Base-by-base conservation (phyloP, 306 rosid species). In the Datisca glomerata region DNA sequence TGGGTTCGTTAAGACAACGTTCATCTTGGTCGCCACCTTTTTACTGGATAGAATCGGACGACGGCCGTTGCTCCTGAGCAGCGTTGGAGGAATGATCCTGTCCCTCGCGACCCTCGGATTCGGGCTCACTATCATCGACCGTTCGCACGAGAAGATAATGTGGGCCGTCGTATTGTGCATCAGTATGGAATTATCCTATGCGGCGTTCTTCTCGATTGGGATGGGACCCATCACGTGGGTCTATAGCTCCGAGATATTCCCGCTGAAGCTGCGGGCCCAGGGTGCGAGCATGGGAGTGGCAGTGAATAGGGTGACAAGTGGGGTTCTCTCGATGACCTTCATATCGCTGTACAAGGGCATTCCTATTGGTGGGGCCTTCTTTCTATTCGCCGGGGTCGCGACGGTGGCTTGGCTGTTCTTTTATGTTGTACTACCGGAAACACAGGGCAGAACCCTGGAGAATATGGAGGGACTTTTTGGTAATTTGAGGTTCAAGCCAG, bases 211-310 rank as follows among this genome's bases (percentile, higher is more conserved):
- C 35, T 82, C 89, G 0, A 74, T 82, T 1, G 94, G 85, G 13
- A 51, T 72, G 22, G 89, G 89, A 0, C 94, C 94, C 27, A 61
- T 78, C 29, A 47, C 94, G 7, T 64, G 81, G 81, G 85, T 78
- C 2, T 82, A 82, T 31, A 66, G 70, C 13, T 60, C 87, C 0
- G 94, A 78, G 66, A 71, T 82, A 0, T 75, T 72, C 12, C 89
- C 89, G 6, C 31, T 82, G 62, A 52, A 41, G 70, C 41, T 82
- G 5, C 56, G 94, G 1, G 87, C 84, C 0, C 81, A 71, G 3
- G 89, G 94, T 2, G 33, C 54, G 3, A 67, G 81, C 7, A 41
- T 73, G 39, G 81, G 76, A 0, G 79, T 75, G 7, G 69, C 64
- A 6, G 59, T 69, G 21, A 78, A 78, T 34, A 67, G 94, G 22